Evolutionary conservation across 1,284 basidiomycete genomes (phyloP), one percentile per base, ranked within the genome.

Genomic region (Tausonia pullulans): DNA sequence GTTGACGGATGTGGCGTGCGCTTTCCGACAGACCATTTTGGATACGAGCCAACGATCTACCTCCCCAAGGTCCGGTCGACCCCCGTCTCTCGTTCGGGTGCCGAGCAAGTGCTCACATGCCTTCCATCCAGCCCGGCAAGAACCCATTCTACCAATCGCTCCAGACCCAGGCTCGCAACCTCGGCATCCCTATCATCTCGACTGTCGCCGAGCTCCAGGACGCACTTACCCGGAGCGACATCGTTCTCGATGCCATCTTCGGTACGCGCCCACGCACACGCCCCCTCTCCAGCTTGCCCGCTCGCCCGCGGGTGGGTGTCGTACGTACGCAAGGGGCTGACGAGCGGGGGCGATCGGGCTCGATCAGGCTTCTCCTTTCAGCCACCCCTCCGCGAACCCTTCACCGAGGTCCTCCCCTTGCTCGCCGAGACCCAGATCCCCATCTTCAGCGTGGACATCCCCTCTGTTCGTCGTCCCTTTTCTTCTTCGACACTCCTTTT

Each of bases 201-300:
- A 78, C 81, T 13, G 77, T 81, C 4, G 75, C 77, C 16, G 82
- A 84, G 57, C 80, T 82, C 68, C 69, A 75, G 45, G 67, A 70
- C 5, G 83, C 83, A 0, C 78, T 95, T 5, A 71, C 76, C 4
- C 78, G 81, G 27, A 82, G 85, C 1, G 91, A 98, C 75, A 85
- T 97, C 45, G 82, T 98, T 14, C 80, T 98, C 57, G 96, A 98
- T 73, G 90, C 93, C 8, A 88, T 98, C 68, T 99, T 99, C 71
- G 95, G 78, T 78, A 60, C 51, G 75, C 45, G 27, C 27, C 27
- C 27, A 27, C 27, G 27, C 27, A 27, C 27, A 27, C 27, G 27
- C 27, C 27, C 27, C 27, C 27, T 27, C 27, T 27, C 27, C 27
- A 27, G 27, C 27, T 58, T 52, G 9, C 10, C 8, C 27, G 10